Evolutionary conservation across 345 rosid genomes (phyloP), one percentile per base, ranked within the genome.

Genomic region (Ceriops zippeliana): DNA sequence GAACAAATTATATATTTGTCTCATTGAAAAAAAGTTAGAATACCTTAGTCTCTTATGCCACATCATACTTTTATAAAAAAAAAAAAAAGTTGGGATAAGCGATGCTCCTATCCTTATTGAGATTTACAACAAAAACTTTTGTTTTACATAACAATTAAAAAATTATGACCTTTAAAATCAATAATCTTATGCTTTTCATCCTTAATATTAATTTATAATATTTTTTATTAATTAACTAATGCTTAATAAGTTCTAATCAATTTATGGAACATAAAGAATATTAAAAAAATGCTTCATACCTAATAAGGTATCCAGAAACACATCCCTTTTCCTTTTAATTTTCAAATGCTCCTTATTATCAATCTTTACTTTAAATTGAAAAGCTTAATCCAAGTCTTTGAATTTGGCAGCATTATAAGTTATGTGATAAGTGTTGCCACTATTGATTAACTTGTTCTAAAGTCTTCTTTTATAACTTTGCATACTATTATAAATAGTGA

Each of bases 101-200:
- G 2, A 0, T 4, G 1, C 1, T n/a, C 0, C 1, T 52, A 1
- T 2, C 0, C 20, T 20, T 0, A 1, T 19, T 52, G 8, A 0
- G 19, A 16, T 52, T 7, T 5, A 20, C 0, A 52, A 4, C 1
- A n/a, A 52, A 52, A 52, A 52, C 9, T 20, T 20, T n/a, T 52
- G 24, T 52, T 20, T n/a, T 52, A 1, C 10, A 52, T 52, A 5
- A 17, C 19, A 17, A 16, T 1, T 5, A 20, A 0, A 1, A 34
- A 1, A 2, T 11, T 13, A 16, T 20, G 0, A 13, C 19, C 1
- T 2, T 10, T 0, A 49, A 13, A 20, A 15, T 49, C 53, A 5
- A 34, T 5, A 34, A 34, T 34, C 1, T 5, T 34, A 34, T 6
- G 6, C 6, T 5, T 7, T 34, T 34, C 0, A 5, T 34, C 7